Evolutionary conservation across 768 basidiomycete genomes (phyloP), one percentile per base, ranked within the genome.

Genomic region (Crassisporium funariophilum): DNA sequence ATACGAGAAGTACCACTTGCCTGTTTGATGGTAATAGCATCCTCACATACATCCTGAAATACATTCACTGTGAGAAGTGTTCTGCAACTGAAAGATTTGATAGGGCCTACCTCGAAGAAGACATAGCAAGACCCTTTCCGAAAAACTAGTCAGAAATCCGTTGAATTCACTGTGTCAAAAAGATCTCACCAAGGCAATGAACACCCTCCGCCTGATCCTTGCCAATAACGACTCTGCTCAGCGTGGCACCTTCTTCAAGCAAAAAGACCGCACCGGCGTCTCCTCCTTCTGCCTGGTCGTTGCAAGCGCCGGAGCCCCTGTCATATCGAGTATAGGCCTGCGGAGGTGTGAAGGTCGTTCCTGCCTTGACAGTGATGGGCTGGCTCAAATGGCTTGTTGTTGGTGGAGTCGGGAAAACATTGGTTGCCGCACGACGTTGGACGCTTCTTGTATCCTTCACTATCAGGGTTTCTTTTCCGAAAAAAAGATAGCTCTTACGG

Each of bases 11-110:
- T 69, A 15, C 65, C 71, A 35, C 64, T 66, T 31, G 37, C 65
- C 44, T 73, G 71, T 45, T 71, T 72, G 61, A 74, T 68, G 5
- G 72, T 70, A 19, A 71, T 69, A 31, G 70, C 69, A 48, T 71
- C 67, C 50, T 71, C 67, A 41, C 68, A 70, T 17, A 70, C 68
- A 49, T 69, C 64, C 64, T 66, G 19, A 11, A 23, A 8, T n/a
- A n/a, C n/a, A 20, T 29, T 12, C 8, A 24, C 11, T 13, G 11
- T 3, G 40, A n/a, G 39, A 19, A 41, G 20, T 20, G 5, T n/a
- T 36, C n/a, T 34, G 3, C 11, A 13, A 15, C 35, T 17, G 20
- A 7, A 29, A 15, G 27, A 20, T 15, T 4, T n/a, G n/a, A 43
- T 15, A n/a, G n/a, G n/a, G 37, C 35, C n/a, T 37, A 67, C 64